Evolutionary conservation across 768 basidiomycete species (phyloP).

Genomic region (Podaxis sp.): DNA sequence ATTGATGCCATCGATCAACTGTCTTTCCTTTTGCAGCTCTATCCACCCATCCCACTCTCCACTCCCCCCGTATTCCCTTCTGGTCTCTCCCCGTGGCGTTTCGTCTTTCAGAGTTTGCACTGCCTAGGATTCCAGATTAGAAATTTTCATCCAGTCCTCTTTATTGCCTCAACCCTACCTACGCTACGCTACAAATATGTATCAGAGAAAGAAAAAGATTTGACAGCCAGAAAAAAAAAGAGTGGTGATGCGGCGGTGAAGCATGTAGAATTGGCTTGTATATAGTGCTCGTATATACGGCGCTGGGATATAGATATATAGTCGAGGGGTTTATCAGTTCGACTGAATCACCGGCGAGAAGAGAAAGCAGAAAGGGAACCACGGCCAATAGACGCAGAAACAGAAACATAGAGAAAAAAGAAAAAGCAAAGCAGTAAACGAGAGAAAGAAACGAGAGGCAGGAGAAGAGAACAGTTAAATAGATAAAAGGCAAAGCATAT

Average conservation of each 20-base stretch:
- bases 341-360: neutral
- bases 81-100: too few relatives aligned
- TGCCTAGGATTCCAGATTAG: neutral
- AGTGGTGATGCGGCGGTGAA: neutral
- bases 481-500: neutral
- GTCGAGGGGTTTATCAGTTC: neutral
- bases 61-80: neutral
- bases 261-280: neutral
- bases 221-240: neutral
- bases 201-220: neutral
- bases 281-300: neutral
- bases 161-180: neutral
- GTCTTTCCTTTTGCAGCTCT: neutral
- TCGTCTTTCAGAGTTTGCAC: too few relatives aligned
- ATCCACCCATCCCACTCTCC: neutral
- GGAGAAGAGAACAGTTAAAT: neutral
- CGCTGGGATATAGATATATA: constrained; percentile 2
- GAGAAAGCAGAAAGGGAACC: neutral
- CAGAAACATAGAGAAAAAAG: neutral
- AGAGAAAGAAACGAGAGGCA: neutral
- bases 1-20: neutral
- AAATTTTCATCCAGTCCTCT: neutral
- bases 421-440: neutral
- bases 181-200: neutral
- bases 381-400: neutral